These are phyloP conservation scores for Centaurea solstitialis DNA, from an alignment of 129 eudicot genomes.

Conservation along the genomic window DNA sequence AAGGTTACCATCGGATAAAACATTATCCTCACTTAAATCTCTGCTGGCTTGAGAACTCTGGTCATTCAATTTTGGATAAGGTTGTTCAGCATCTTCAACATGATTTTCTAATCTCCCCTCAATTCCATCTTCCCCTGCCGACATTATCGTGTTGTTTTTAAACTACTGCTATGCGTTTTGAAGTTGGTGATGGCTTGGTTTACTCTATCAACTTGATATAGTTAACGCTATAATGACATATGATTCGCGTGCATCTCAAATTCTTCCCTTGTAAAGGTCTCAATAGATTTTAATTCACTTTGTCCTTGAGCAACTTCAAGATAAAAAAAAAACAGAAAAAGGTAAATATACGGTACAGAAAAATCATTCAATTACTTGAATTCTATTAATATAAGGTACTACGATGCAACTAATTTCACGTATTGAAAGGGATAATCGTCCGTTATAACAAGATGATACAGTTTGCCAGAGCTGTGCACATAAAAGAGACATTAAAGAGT, in stretches of 20 bases:
- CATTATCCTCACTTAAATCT: slow-evolving; percentile 39
- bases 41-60: slow-evolving; percentile 15
- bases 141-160: slow-evolving; percentile 43
- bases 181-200: slow-evolving; percentile 7
- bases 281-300: not conserved
- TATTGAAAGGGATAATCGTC: not conserved
- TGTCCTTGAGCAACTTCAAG: not conserved
- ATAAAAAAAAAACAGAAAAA: not conserved
- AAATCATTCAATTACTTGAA: not conserved
- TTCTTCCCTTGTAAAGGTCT: not conserved
- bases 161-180: not conserved
- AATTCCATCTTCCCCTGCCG: slow-evolving; percentile 41
- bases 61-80: slow-evolving; percentile 17
- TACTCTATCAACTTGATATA: slow-evolving; percentile 20
- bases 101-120: slow-evolving; percentile 28
- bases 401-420: not conserved
- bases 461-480: not conserved
- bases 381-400: not conserved
- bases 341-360: not conserved
- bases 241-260: slow-evolving; percentile 12
- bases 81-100: slow-evolving; percentile 39
- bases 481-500: not conserved
- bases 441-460: not conserved
- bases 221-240: not conserved
- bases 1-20: slow-evolving; percentile 17